Base-by-base conservation (phyloP, 495 filamentous ascomycete genomes). In the Podospora sp. region DNA sequence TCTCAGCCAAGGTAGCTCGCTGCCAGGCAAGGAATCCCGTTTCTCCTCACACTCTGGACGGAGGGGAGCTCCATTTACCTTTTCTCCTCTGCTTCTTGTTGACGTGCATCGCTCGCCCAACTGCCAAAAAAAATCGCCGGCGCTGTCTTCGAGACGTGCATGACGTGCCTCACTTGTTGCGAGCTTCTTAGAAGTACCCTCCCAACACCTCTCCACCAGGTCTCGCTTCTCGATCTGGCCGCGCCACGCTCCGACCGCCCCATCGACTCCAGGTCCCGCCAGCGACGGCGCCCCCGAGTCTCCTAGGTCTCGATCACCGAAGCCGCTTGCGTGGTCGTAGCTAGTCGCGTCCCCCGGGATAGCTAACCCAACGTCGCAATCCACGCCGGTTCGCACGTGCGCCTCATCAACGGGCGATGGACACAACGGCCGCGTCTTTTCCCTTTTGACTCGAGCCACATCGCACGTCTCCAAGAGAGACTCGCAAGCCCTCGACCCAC, bases 1-100 rank as follows among this genome's bases (percentile, higher is more conserved):
- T 26, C 24, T 2, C 52, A 6, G 52, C 52, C 52, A 26, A 55
- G 52, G 52, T 55, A 52, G n/a, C 9, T 26, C 52, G 18, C 46
- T 40, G 26, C 63, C 35, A 49, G 63, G 29, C 52, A 65, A 36
- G 63, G 51, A 56, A 55, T 33, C 61, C 61, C 46, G 46, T 53
- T 63, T 40, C 6, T 55, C 61, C 52, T 55, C 52, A 29, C 49
- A 21, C 63, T 27, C 51, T 35, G 21, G 27, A 59, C 63, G 27
- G 63, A 51, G 55, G 49, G 50, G 35, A 59, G 66, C 46, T 56
- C 58, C 55, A 22, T 40, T 49, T 26, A 35, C 25, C 36, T 22
- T 53, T 63, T 63, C 40, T 25, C 20, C 26, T 51, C 24, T 55
- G n/a, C 61, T 40, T 51, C 51, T 18, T 60, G 27, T 35, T 52